Conservation (phyloP, 2,329 filamentous ascomycete species). For the Moelleriella libera region DNA sequence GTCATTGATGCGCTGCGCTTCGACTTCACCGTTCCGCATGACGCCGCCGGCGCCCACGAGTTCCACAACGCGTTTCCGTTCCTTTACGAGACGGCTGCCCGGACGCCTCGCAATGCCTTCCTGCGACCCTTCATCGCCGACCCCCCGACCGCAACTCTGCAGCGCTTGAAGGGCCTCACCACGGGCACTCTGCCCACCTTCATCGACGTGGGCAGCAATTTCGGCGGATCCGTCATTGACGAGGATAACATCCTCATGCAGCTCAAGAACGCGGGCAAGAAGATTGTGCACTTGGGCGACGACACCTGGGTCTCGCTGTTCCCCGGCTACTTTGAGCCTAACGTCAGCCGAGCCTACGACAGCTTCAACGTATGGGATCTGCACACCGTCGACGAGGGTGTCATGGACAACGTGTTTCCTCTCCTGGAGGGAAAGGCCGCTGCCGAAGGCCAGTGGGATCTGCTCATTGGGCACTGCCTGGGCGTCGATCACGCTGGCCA, state of each 20-base stretch:
- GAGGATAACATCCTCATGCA: conserved; percentile 71
- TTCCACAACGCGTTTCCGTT: conserved; percentile 86
- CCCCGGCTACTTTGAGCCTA: conserved; percentile 79
- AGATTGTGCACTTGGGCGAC: conserved; percentile 87
- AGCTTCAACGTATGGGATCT: conserved; percentile 98
- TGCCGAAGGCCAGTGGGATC: conserved; percentile 65
- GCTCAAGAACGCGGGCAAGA: conserved; percentile 49
- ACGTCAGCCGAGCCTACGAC: conserved; percentile 80
- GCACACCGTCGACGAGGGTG: conserved; percentile 92
- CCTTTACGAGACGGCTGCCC: conserved; percentile 66
- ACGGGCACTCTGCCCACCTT: conserved; percentile 93
- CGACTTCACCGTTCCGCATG: conserved; percentile 77
- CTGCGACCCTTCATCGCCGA: conserved; percentile 93
- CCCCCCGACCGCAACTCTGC: conserved; percentile 84
- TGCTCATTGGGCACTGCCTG: conserved; percentile 87
- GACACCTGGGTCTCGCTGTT: conserved; percentile 95
- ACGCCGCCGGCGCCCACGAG: conserved; percentile 22
- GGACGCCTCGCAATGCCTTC: conserved; percentile 69
- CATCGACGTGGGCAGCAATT: conserved; percentile 86
- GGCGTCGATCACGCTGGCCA: conserved; percentile 96
- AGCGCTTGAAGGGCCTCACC: conserved; percentile 83
- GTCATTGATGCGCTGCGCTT: conserved; percentile 90
- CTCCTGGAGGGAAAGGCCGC: conserved; percentile 44
- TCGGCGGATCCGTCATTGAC: conserved; percentile 87
- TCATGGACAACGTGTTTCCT: conserved; percentile 80